These are phyloP conservation scores for Aspergillus calidoustus DNA, from an alignment of 2,329 filamentous ascomycete species.

Conservation along the genomic window DNA sequence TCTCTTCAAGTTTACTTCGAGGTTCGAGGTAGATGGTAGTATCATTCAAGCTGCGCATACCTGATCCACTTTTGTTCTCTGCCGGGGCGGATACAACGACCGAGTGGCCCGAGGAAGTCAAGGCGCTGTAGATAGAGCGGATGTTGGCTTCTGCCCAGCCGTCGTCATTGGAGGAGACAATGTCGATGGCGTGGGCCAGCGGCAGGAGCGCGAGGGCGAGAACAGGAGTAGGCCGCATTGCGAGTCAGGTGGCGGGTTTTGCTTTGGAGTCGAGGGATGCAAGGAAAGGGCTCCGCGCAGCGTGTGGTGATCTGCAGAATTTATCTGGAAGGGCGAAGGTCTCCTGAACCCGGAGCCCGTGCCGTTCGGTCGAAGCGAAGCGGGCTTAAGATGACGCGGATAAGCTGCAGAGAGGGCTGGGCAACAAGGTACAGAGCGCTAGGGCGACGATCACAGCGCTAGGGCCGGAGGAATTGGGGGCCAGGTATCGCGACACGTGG, in stretches of 20 bases:
- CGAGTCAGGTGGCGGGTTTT: neutral
- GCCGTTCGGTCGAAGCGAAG: neutral
- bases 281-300: neutral
- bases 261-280: neutral
- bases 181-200: constrained; percentile 49
- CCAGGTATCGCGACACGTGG: constrained; percentile 11
- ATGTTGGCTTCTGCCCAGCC: constrained; percentile 74
- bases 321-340: constrained; percentile 10
- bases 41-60: constrained; percentile 43
- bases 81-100: constrained; percentile 70
- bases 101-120: constrained; percentile 61
- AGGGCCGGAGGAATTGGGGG: constrained; percentile 1
- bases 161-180: constrained; percentile 72
- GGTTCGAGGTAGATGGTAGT: neutral
- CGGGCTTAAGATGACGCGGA: neutral
- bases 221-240: constrained; percentile 31
- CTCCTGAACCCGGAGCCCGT: neutral
- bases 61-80: constrained; percentile 66
- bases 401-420: neutral
- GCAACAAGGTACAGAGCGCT: neutral
- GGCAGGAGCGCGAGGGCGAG: constrained; percentile 28
- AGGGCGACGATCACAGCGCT: constrained; percentile 2
- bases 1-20: too few species aligned
- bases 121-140: constrained; percentile 61
- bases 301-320: constrained; percentile 6